Conservation (phyloP, 805 yeast species). For the Candida ipomoeae region DNA sequence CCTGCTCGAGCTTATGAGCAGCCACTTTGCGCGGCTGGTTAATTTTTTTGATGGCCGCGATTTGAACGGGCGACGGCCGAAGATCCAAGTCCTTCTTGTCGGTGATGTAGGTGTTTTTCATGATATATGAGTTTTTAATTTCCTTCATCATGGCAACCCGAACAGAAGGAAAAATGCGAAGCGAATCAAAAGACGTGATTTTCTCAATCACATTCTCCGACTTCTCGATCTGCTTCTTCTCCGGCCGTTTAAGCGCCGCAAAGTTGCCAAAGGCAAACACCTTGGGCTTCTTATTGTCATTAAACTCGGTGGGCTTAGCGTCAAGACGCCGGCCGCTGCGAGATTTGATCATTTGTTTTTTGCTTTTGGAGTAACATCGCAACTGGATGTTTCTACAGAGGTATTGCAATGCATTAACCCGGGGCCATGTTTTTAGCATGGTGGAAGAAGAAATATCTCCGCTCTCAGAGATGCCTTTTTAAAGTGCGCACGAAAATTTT, state of each 20-base stretch:
- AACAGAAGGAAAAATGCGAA: constrained; percentile 64
- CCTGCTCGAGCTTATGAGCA: constrained; percentile 23
- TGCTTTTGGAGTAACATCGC: constrained; percentile 8
- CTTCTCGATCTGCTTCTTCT: constrained; percentile 15
- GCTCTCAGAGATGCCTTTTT: not conserved
- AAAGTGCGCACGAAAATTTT: constrained; percentile 9
- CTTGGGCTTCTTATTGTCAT: constrained; percentile 8
- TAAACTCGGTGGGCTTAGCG: constrained; percentile 15
- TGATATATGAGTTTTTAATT: constrained; percentile 38
- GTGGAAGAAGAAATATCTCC: not conserved
- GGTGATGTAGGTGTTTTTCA: constrained; percentile 30
- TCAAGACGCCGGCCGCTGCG: constrained; percentile 15
- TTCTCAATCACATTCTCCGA: constrained; percentile 32
- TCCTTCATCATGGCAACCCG: constrained; percentile 56
- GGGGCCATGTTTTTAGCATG: constrained; percentile 6
- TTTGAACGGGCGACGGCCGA: constrained; percentile 78
- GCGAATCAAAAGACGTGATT: constrained; percentile 59
- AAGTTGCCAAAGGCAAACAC: constrained; percentile 21
- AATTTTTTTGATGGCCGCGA: constrained; percentile 60
- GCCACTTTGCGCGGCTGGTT: constrained; percentile 40
- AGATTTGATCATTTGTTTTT: constrained; percentile 13
- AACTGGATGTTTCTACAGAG: not conserved
- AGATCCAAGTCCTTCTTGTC: constrained; percentile 31
- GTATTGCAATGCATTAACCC: not conserved
- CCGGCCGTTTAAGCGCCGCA: constrained; percentile 20